Evolutionary conservation across 2,329 filamentous ascomycete genomes (phyloP).

Genomic region (Aspergillus tamarii): DNA sequence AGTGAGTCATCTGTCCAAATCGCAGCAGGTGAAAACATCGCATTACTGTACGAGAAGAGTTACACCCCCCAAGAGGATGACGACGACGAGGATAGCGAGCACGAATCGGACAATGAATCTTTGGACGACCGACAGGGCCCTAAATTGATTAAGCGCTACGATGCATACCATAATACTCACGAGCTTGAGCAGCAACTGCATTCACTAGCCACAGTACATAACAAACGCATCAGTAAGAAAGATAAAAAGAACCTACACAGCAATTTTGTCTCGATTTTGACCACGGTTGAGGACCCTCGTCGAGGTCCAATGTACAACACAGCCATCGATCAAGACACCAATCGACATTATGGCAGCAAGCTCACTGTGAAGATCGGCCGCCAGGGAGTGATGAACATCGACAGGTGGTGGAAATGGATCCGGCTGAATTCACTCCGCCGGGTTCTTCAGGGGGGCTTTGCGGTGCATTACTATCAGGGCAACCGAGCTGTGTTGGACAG

Average conservation of each 20-base stretch:
- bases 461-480: slow-evolving; percentile 62
- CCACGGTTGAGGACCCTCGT: slow-evolving; percentile 67
- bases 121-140: slow-evolving; percentile 43
- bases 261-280: slow-evolving; percentile 67
- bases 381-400: slow-evolving; percentile 64
- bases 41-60: slow-evolving; percentile 77
- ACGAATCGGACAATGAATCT: slow-evolving; percentile 47
- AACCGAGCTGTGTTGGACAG: slow-evolving; percentile 65
- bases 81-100: slow-evolving; percentile 54
- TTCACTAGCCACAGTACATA: slow-evolving; percentile 62
- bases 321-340: slow-evolving; percentile 63
- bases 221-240: slow-evolving; percentile 66
- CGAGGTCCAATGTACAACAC: slow-evolving; percentile 69
- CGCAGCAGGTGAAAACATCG: slow-evolving; percentile 77
- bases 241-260: slow-evolving; percentile 68
- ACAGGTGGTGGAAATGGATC: slow-evolving; percentile 75
- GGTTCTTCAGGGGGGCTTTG: slow-evolving; percentile 64
- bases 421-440: slow-evolving; percentile 64
- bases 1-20: slow-evolving; percentile 73
- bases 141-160: slow-evolving; percentile 65
- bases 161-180: slow-evolving; percentile 66
- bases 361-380: slow-evolving; percentile 62
- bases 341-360: slow-evolving; percentile 63
- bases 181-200: slow-evolving; percentile 63
- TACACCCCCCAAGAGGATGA: slow-evolving; percentile 62